Conservation (phyloP, 305 asterid genomes). For the Andrographis paniculata region DNA sequence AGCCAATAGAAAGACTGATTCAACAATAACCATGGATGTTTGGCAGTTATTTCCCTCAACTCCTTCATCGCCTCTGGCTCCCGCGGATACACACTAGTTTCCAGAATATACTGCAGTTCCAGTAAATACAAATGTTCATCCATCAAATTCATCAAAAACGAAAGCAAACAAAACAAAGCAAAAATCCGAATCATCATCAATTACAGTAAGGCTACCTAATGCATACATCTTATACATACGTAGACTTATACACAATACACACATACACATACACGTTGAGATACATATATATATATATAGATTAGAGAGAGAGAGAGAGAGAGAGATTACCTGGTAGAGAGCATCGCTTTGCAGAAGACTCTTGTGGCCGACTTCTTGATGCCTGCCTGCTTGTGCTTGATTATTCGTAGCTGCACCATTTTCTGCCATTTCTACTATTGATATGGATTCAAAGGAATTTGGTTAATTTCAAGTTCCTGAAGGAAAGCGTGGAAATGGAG, state of each 20-base stretch:
- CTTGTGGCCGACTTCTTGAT: constrained; percentile 75
- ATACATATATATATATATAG: not conserved
- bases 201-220: too few relatives aligned
- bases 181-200: not conserved
- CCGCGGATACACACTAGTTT: constrained; percentile 77
- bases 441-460: too few relatives aligned
- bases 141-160: too few relatives aligned
- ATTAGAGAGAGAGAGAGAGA: not conserved
- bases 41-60: constrained; percentile 75
- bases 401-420: constrained; percentile 25
- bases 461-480: too few relatives aligned
- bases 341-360: constrained; percentile 73
- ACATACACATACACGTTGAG: too few relatives aligned
- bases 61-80: constrained; percentile 88
- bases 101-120: constrained; percentile 56
- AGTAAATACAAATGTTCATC: not conserved
- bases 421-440: constrained; percentile 21
- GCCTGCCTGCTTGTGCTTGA: constrained; percentile 30
- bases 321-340: constrained; percentile 43
- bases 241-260: too few relatives aligned
- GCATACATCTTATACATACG: too few relatives aligned
- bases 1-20: not conserved
- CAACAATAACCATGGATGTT: constrained; percentile 72
- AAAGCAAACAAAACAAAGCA: not conserved
- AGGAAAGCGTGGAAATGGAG: too few relatives aligned